Conservation (phyloP, 2,329 filamentous ascomycete species). For the Aspergillus felis region DNA sequence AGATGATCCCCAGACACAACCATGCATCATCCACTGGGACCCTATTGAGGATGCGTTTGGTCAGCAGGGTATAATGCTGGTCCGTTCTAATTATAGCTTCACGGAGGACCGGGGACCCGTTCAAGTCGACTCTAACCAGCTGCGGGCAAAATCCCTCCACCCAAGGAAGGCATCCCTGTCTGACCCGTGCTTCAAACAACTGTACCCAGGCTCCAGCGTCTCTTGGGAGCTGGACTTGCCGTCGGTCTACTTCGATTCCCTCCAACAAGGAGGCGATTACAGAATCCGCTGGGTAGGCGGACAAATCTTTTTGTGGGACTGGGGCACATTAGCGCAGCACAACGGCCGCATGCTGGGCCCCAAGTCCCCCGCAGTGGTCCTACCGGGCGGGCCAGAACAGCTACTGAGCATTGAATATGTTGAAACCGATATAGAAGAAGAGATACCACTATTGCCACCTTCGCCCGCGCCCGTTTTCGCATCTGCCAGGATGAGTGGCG, state of each 20-base stretch:
- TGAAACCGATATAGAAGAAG: background rate
- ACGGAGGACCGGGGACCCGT: background rate
- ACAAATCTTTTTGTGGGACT: background rate
- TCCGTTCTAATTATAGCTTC: background rate
- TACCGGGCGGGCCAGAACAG: background rate
- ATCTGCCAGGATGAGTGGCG: background rate
- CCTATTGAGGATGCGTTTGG: slow-evolving; percentile 1
- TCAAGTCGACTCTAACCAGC: background rate
- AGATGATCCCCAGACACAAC: slow-evolving; percentile 1
- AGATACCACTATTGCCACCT: background rate
- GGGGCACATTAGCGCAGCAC: background rate
- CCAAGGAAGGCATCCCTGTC: background rate
- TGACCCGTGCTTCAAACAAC: background rate
- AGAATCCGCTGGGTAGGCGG: background rate
- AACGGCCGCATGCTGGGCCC: background rate
- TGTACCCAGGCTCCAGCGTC: background rate
- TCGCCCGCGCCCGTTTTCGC: background rate
- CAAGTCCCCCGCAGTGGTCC: background rate
- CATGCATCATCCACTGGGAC: slow-evolving; percentile 3
- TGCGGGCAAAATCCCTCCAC: background rate
- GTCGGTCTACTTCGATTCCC: background rate
- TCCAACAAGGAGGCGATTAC: background rate
- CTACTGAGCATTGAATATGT: background rate
- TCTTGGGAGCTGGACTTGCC: background rate
- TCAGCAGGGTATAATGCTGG: background rate